A percentile compares a stretch with the other conserved stretches of the same genome.
Evolutionary conservation across 2,329 filamentous ascomycete genomes (phyloP).

Genomic region (Ophiostoma novo-ulmi): DNA sequence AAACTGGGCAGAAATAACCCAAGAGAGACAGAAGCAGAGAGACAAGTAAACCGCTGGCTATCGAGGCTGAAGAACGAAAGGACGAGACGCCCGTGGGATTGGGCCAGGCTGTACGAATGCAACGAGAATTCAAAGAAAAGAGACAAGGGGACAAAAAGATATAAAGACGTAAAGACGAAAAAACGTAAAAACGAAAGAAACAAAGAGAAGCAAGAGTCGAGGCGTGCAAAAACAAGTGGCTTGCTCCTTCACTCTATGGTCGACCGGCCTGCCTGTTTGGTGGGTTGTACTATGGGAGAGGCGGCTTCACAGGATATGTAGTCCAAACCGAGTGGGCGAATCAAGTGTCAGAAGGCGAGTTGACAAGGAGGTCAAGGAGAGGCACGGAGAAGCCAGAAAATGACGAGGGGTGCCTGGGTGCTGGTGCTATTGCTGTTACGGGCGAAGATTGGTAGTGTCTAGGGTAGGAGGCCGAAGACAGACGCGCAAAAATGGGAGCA

Average conservation of each 20-base stretch:
- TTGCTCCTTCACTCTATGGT: not conserved
- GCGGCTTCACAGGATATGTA: conserved; percentile 13
- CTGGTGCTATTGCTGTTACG: conserved; percentile 25
- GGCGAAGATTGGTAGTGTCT: conserved; percentile 14
- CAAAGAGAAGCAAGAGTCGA: not conserved
- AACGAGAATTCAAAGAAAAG: not conserved
- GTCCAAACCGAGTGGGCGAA: conserved; percentile 18
- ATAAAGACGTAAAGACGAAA: too few relatives aligned
- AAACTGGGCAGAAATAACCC: not conserved
- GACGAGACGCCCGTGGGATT: not conserved
- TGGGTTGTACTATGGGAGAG: conserved; percentile 18
- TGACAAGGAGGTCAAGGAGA: conserved; percentile 7
- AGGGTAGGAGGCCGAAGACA: conserved; percentile 28
- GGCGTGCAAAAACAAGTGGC: not conserved
- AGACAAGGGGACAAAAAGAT: not conserved
- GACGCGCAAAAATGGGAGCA: conserved; percentile 32
- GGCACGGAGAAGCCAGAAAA: conserved; percentile 13
- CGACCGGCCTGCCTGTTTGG: not conserved
- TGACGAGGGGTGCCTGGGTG: conserved; percentile 25
- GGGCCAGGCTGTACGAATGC: not conserved
- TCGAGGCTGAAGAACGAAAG: not conserved
- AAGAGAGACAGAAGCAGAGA: not conserved
- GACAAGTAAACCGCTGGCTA: not conserved
- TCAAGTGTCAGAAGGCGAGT: conserved; percentile 21
- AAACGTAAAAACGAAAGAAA: not conserved